Evolutionary conservation across 2,329 filamentous ascomycete genomes (phyloP).

Genomic region (Penicillium sp.): DNA sequence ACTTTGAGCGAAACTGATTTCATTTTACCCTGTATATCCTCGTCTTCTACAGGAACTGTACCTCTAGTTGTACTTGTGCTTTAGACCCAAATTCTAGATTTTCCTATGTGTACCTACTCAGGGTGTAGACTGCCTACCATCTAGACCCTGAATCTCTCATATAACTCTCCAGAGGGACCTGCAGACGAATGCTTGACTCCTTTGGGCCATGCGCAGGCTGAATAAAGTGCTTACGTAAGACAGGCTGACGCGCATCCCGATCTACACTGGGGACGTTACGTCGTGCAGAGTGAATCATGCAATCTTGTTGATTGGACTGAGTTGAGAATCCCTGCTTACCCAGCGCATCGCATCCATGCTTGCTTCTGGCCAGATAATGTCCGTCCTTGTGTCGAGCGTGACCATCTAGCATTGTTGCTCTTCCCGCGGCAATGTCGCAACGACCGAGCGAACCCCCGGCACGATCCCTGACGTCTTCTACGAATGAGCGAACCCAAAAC

Average conservation of each 20-base stretch:
- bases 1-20: slow-evolving; percentile 30
- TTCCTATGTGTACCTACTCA: slow-evolving; percentile 17
- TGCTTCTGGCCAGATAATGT: slow-evolving; percentile 16
- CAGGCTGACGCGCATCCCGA: slow-evolving; percentile 15
- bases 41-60: slow-evolving; percentile 40
- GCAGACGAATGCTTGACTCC: too few relatives aligned
- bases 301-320: neutral
- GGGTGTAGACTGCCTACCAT: neutral
- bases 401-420: slow-evolving; percentile 21
- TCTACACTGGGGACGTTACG: slow-evolving; percentile 13
- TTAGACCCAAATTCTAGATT: slow-evolving; percentile 43
- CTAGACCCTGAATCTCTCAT: too few relatives aligned
- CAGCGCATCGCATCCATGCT: slow-evolving; percentile 22
- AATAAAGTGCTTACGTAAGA: slow-evolving; percentile 10
- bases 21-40: slow-evolving; percentile 33
- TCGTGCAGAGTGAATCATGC: neutral
- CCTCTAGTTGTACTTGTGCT: slow-evolving; percentile 40
- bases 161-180: too few relatives aligned
- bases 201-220: neutral
- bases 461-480: slow-evolving; percentile 16
- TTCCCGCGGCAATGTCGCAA: slow-evolving; percentile 24
- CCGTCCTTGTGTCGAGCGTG: slow-evolving; percentile 23
- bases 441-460: slow-evolving; percentile 18
- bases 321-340: neutral
- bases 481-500: slow-evolving; percentile 14